These are phyloP conservation scores for Leptodermis oblonga DNA, from an alignment of 257 asterid genomes.

Conservation along the genomic window DNA sequence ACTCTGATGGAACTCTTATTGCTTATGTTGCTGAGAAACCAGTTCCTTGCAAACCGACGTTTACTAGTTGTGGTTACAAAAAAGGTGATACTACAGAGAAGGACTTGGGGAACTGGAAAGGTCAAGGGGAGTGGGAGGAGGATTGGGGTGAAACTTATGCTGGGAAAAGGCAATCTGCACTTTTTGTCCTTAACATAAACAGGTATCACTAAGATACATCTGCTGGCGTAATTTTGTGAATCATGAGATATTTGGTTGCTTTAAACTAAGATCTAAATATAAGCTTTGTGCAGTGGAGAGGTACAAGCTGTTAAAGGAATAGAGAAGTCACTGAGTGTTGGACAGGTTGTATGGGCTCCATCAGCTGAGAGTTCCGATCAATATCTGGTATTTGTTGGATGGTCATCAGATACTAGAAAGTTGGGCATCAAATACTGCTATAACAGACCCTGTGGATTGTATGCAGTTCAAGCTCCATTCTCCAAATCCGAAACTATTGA, in stretches of 20 bases:
- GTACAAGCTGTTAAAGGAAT: conserved; percentile 52
- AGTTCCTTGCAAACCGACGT: conserved; percentile 56
- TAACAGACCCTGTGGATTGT: conserved; percentile 82
- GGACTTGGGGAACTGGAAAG: conserved; percentile 79
- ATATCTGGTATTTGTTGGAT: conserved; percentile 76
- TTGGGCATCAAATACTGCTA: conserved; percentile 79
- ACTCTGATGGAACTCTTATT: conserved; percentile 63
- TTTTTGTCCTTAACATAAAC: conserved; percentile 56
- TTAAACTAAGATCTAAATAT: conserved; percentile 14
- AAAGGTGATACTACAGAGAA: conserved; percentile 52
- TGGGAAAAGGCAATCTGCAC: conserved; percentile 86
- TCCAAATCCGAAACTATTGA: conserved; percentile 38
- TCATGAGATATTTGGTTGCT: conserved; percentile 9
- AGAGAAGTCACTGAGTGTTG: conserved; percentile 63
- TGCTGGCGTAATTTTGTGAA: conserved; percentile 10
- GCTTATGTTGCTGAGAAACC: conserved; percentile 93
- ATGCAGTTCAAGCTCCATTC: conserved; percentile 64
- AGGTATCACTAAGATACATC: conserved; percentile 37
- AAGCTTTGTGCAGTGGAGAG: conserved; percentile 66
- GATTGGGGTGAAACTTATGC: conserved; percentile 96
- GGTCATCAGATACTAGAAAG: conserved; percentile 83
- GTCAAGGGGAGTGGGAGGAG: conserved; percentile 96
- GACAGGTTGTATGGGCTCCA: conserved; percentile 96
- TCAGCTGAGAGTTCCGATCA: conserved; percentile 35
- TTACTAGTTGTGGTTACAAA: conserved; percentile 52